Evolutionary conservation across 2,329 filamentous ascomycete species (phyloP), one percentile per base, ranked within the genome.

Genomic region (Paraphaeosphaeria minitans): DNA sequence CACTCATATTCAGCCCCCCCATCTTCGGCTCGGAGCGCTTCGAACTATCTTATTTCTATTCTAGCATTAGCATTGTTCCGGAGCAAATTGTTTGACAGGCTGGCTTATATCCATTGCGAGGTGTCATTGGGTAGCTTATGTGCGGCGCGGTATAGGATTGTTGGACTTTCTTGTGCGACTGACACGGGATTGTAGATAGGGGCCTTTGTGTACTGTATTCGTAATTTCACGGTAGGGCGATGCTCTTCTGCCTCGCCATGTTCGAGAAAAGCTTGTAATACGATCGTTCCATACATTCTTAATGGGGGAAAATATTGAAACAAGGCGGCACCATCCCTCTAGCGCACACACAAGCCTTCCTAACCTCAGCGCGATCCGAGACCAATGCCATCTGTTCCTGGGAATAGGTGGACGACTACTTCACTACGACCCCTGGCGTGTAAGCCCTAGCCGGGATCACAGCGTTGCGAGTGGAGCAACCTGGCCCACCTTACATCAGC

Each of bases 61-160:
- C 63, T 60, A 37, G 39, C 62, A 64, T 62, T 56, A 70, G 72
- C 72, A 75, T 76, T 75, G 24, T 74, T 64, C 69, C 63, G 72
- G 72, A 74, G 72, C 73, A 66, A 64, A 64, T 67, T 65, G 66
- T 65, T 66, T 65, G 65, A 55, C 24, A 27, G 24, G 62, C 58
- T 67, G 24, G 61, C 58, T 68, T 70, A 69, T 69, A 67, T 66
- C 61, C 67, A 69, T 68, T 64, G 60, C 52, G 62, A 52, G 66
- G 70, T 69, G 67, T 67, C 69, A 56, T 63, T 65, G 62, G 57
- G 64, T 59, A 61, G 41, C 50, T 56, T 56, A 9, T 48, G 42
- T 19, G 27, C 24, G 22, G 50, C 51, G 55, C 37, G 21, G 7
- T 39, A 50, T 19, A 19, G 29, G 29, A 31, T 16, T 27, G 21